Percentiles rank a stretch among this genome's conserved stretches.
phyloP scores from a whole-genome alignment of 225 moss, liverwort and hornwort genomes.

The Sphagnum tenellum region DNA sequence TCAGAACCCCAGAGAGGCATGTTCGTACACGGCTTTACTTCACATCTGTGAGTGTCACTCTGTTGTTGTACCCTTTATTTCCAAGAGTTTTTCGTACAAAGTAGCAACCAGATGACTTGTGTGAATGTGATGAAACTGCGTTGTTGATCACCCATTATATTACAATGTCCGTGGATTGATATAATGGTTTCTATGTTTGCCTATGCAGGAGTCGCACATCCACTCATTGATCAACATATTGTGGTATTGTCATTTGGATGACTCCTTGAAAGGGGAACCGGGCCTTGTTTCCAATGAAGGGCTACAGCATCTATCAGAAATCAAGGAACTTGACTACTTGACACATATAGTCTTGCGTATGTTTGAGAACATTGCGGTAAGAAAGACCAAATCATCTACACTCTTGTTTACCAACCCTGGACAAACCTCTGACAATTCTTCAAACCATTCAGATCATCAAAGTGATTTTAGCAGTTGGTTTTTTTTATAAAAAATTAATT shows the following conservation, averaged over 20 bases:
- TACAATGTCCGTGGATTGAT: too few species aligned
- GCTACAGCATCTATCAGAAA: conserved; percentile 76
- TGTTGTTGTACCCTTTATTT: too few species aligned
- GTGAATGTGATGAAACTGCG: too few species aligned
- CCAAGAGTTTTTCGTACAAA: too few species aligned
- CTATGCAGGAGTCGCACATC: conserved; percentile 86
- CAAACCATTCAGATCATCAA: neutral
- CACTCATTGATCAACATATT: conserved; percentile 95
- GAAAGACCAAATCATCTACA: too few species aligned
- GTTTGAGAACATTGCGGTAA: conserved; percentile 91
- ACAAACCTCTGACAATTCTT: neutral
- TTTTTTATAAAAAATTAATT: too few species aligned
- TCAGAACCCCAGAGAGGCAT: conserved; percentile 96
- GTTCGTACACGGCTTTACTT: conserved; percentile 96
- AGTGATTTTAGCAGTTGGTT: neutral
- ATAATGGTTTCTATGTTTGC: too few species aligned
- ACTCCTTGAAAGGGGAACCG: conserved; percentile 78
- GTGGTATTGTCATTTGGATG: conserved; percentile 88
- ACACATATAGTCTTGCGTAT: conserved; percentile 90
- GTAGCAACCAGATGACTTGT: too few species aligned
- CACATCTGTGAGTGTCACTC: conserved; percentile 59
- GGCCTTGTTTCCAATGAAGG: conserved; percentile 71
- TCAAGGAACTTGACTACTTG: conserved; percentile 93
- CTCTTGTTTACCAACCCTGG: neutral
- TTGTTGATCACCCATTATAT: too few species aligned